A percentile compares a stretch with the other conserved stretches of the same genome.
Evolutionary conservation across 768 basidiomycete species (phyloP).

Genomic region (Termitomyces sp.): DNA sequence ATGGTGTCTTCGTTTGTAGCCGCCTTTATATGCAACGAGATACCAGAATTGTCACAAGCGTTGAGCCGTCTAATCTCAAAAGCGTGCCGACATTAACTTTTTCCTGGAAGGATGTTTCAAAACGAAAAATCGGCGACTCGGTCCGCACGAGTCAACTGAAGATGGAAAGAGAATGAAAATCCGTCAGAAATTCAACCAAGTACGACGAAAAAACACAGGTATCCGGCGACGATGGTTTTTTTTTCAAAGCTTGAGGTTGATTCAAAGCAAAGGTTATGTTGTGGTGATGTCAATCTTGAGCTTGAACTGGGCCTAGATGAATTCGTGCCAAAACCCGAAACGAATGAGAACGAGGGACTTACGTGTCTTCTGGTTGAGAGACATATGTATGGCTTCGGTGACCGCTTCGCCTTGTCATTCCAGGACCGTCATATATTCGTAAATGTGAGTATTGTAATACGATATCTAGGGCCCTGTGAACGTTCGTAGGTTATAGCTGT

Average conservation of each 20-base stretch:
- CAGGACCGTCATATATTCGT: background rate
- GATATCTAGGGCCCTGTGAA: background rate
- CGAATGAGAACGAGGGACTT: background rate
- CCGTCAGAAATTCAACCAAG: background rate
- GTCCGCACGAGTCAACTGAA: background rate
- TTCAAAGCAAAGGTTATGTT: background rate
- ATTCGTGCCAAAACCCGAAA: background rate
- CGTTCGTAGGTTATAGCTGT: background rate
- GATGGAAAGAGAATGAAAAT: background rate
- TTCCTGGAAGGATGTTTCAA: background rate
- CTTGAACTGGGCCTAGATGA: background rate
- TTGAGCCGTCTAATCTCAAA: background rate
- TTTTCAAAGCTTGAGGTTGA: background rate
- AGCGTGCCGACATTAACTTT: background rate
- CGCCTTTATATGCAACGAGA: background rate
- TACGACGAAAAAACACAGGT: background rate
- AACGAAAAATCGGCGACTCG: background rate
- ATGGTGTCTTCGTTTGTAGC: background rate
- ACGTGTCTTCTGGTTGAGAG: too few species aligned
- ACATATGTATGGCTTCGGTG: too few species aligned
- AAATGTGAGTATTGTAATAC: background rate
- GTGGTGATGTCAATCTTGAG: background rate
- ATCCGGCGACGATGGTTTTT: background rate
- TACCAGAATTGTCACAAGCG: background rate
- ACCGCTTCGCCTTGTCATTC: background rate